Percentiles rank a stretch among this genome's conserved stretches.
Evolutionary conservation across 495 filamentous ascomycete species (phyloP).

Genomic region (Penicillium antarcticum): DNA sequence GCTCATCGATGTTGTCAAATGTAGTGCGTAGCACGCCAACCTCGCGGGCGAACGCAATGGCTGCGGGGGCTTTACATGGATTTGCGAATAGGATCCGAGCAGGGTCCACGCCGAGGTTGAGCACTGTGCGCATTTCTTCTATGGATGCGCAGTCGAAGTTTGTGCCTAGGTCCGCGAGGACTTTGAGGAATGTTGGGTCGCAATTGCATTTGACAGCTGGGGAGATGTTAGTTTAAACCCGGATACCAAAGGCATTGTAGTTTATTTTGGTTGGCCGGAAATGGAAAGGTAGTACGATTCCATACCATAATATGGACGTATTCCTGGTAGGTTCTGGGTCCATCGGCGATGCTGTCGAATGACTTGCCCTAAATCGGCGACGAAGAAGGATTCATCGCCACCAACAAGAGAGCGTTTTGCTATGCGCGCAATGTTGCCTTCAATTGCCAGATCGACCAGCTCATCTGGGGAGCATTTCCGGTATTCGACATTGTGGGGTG

Average conservation of each 20-base stretch:
- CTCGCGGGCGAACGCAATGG: conserved; percentile 17
- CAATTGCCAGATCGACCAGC: conserved; percentile 16
- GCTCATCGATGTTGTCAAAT: conserved; percentile 35
- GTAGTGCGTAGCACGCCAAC: conserved; percentile 23
- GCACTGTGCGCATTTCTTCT: conserved; percentile 23
- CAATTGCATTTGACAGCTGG: conserved; percentile 39
- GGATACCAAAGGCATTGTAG: neutral
- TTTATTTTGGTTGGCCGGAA: too few relatives aligned
- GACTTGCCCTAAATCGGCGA: conserved; percentile 22
- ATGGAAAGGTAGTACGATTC: neutral
- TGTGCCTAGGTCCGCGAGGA: conserved; percentile 21
- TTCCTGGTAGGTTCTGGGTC: conserved; percentile 10
- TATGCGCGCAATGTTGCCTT: conserved; percentile 5
- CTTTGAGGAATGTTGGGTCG: conserved; percentile 21
- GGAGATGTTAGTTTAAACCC: neutral
- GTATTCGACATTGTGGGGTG: neutral
- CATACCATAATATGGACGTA: conserved; percentile 23
- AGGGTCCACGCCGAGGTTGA: conserved; percentile 27
- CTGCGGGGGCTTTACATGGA: conserved; percentile 26
- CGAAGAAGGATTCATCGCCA: conserved; percentile 24
- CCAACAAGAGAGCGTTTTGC: conserved; percentile 2
- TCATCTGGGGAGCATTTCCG: neutral
- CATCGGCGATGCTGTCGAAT: conserved; percentile 10
- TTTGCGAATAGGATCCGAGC: conserved; percentile 31
- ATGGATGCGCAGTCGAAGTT: conserved; percentile 36